phyloP scores from a whole-genome alignment of 495 filamentous ascomycete genomes.

The Lichenothelia convexa region DNA sequence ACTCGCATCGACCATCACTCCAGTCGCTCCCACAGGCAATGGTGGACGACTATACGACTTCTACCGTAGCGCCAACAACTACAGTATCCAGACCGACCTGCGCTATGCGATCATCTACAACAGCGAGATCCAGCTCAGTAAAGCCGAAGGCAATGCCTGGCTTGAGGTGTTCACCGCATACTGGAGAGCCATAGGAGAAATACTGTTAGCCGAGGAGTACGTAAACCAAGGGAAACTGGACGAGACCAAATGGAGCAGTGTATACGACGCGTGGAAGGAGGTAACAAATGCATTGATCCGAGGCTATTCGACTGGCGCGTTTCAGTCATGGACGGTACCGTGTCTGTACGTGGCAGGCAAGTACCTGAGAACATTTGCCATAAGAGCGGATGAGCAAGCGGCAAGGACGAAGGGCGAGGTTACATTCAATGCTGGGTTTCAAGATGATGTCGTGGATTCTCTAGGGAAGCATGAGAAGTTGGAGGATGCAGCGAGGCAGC shows the following conservation, averaged over 20 bases:
- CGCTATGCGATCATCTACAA: slow-evolving; percentile 42
- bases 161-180: slow-evolving; percentile 63
- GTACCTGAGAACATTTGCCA: slow-evolving; percentile 70
- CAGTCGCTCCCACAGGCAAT: slow-evolving; percentile 37
- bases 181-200: slow-evolving; percentile 58
- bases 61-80: slow-evolving; percentile 38
- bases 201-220: slow-evolving; percentile 19
- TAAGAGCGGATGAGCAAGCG: slow-evolving; percentile 58
- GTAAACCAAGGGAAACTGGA: slow-evolving; percentile 12
- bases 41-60: slow-evolving; percentile 41
- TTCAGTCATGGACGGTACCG: slow-evolving; percentile 75
- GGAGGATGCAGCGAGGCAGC: slow-evolving; percentile 71
- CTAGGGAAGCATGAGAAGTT: slow-evolving; percentile 57
- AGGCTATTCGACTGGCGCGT: slow-evolving; percentile 48
- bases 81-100: slow-evolving; percentile 36
- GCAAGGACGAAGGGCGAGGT: slow-evolving; percentile 27
- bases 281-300: slow-evolving; percentile 49
- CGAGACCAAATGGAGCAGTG: slow-evolving; percentile 45
- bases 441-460: slow-evolving; percentile 60
- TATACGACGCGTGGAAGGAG: slow-evolving; percentile 76
- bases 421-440: slow-evolving; percentile 32
- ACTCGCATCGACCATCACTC: slow-evolving; percentile 52
- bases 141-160: slow-evolving; percentile 56
- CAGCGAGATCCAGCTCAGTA: slow-evolving; percentile 30
- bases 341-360: slow-evolving; percentile 72